Base-by-base conservation (phyloP, 768 basidiomycete genomes). In the Podaxis pistillaris region DNA sequence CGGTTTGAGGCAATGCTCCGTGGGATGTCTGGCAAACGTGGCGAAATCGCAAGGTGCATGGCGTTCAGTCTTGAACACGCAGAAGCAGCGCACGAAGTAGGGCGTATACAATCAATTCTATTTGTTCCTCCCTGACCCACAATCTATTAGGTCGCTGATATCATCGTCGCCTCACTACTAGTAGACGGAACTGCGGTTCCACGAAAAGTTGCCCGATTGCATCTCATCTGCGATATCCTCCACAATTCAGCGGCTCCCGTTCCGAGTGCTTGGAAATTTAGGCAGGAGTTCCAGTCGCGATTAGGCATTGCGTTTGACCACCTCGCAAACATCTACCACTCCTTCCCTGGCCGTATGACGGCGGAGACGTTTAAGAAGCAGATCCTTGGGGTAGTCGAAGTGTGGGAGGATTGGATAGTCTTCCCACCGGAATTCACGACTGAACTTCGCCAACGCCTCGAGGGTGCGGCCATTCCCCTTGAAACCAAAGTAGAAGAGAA, bases 391-490 rank as follows among this genome's bases (percentile, higher is more conserved):
- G 87, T 98, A 17, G 83, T 98, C 4, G 96, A 98, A 69, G 89
- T 98, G 33, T 98, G 97, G 95, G 97, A 98, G 71, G 90, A 97
- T 72, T 96, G 96, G 95, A 96, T 98, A 62, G 92, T 98, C 36
- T 98, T 98, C 71, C 82, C 93, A 57, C 91, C 90, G 2, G 92
- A 96, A 59, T 92, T 91, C 69, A 95, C 91, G 0, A 70, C 81
- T 1, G 86, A 89, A 68, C 81, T 96, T 15, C 81, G 93, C 26
- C 75, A 74, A 58, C 80, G 94, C 60, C 80, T 98, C 54, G 92
- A 96, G 54, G 93, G 93, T 1, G 71, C 73, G 22, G 56, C 72
- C 4, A 70, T 73, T 26, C 72, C 75, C 22, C 63, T 67, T 0
- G 72, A 74, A 40, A 64, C 68, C n/a, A 64, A 68, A 47, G 66